Base-by-base conservation (phyloP, 2,329 filamentous ascomycete genomes). In the Ceratocystis huliohia region DNA sequence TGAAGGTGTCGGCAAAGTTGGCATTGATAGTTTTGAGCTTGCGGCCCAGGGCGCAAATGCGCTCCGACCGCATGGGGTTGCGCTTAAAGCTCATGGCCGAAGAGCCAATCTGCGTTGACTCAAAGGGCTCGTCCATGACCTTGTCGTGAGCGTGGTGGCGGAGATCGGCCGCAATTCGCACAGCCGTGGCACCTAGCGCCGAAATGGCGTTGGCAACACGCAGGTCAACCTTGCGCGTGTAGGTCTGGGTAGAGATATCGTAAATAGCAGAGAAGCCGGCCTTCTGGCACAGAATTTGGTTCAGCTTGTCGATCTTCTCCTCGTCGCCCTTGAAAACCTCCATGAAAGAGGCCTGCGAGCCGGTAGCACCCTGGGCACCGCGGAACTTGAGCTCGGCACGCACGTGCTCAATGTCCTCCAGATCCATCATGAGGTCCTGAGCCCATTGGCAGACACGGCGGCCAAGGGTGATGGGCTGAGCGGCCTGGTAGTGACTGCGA, bases 171-270 rank as follows among this genome's bases (percentile, higher is more conserved):
- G 84, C 83, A 68, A 95, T 92, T 68, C 87, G 84, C 73, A 73
- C 72, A 0, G 85, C 88, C 0, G 89, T 90, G n/a, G 89, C 82
- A 28, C 89, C 91, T 64, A 96, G 85, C 0, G 85, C 89, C 41
- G 83, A 81, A 44, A 96, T 79, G n/a, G 88, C 89, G 73, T 94
- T 92, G 71, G 86, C 82, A n/a, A 96, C 80, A 66, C 87, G 81
- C 48, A 68, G 80, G 73, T 96, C 91, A 65, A 96, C 86, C 77
- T 94, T 94, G 69, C 90, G 84, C 3, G 88, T 86, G 76, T 68
- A 68, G 4, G 78, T 79, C 73, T 92, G 88, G 22, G 84, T 85
- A 6, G 86, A 88, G 67, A 91, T 69, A 57, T 73, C 76, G 69
- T 82, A 83, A 71, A 75, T 77, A 30, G 68, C 72, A 0, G 77